Conservation (phyloP, 495 filamentous ascomycete species). For the Filosporella fistucella region DNA sequence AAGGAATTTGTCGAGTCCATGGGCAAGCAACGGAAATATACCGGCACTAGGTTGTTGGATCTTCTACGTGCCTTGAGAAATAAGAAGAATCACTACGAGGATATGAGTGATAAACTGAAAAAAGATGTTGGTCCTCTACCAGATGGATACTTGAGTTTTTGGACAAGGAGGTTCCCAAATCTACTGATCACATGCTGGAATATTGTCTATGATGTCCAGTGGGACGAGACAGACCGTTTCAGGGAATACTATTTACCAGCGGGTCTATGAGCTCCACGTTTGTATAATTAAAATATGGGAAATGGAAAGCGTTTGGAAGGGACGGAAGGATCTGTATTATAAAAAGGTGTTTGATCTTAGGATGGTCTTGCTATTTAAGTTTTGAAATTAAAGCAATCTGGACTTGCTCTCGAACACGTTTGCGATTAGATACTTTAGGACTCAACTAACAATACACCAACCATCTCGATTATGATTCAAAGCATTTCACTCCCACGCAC, state of each 20-base stretch:
- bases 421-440: too few species aligned
- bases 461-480: too few species aligned
- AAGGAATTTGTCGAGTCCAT: constrained; percentile 78
- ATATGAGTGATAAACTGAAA: constrained; percentile 78
- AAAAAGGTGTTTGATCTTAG: too few species aligned
- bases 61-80: constrained; percentile 88
- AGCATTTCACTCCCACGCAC: too few species aligned
- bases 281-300: too few species aligned
- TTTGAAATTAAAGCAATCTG: too few species aligned
- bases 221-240: constrained; percentile 68
- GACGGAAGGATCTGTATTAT: too few species aligned
- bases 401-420: too few species aligned
- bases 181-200: constrained; percentile 77
- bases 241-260: constrained; percentile 59
- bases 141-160: constrained; percentile 83
- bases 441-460: too few species aligned
- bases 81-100: constrained; percentile 91
- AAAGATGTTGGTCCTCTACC: constrained; percentile 74
- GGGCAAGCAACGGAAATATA: constrained; percentile 95
- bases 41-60: constrained; percentile 75
- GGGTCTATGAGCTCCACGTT: too few species aligned
- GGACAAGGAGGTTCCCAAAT: constrained; percentile 75
- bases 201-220: constrained; percentile 59
- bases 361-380: too few species aligned
- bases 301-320: too few species aligned